Evolutionary conservation across 2,329 filamentous ascomycete species (phyloP), one percentile per base, ranked within the genome.

Genomic region (Knufia fluminis): DNA sequence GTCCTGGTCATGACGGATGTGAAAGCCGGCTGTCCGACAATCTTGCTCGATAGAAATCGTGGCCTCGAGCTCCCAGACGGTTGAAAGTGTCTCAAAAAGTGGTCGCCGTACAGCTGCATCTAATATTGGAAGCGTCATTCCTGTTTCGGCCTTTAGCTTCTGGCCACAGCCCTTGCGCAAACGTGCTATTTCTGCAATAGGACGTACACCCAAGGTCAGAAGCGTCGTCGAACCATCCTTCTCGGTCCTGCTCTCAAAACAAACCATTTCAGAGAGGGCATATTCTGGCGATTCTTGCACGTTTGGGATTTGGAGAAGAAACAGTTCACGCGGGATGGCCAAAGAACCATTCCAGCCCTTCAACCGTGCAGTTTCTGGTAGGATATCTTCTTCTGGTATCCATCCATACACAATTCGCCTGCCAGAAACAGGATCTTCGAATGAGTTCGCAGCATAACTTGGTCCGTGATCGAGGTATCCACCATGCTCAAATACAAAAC

Each of bases 331-430:
- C 1, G 72, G 72, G 4, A 75, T 54, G 1, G 72, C 73, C 6
- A 75, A 60, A 46, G 68, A 58, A 1, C 74, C 72, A 17, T 69
- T 75, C 71, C 73, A 76, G 9, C 70, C 70, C 54, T 75, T 71
- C 49, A 69, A 63, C 2, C 70, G 66, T 12, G 67, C 54, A 3
- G 61, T 52, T 47, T 73, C 62, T 1, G 70, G 65, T n/a, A 40
- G 20, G 2, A 76, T 53, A 43, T 74, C 71, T 8, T 77, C 72
- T 54, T 77, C 73, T 1, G 66, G 69, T 31, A 77, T 62, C 73
- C 74, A 77, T 2, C 72, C 72, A 59, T 67, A 74, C 1, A 71
- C 62, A 2, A 76, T 62, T 10, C 67, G 63, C 26, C 62, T 62
- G 1, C 63, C 59, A 0, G 68, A 66, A 3, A 65, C 56, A 0